Evolutionary conservation across 805 yeast genomes (phyloP), one percentile per base, ranked within the genome.

Genomic region (Saccharomycopsis fodiens): DNA sequence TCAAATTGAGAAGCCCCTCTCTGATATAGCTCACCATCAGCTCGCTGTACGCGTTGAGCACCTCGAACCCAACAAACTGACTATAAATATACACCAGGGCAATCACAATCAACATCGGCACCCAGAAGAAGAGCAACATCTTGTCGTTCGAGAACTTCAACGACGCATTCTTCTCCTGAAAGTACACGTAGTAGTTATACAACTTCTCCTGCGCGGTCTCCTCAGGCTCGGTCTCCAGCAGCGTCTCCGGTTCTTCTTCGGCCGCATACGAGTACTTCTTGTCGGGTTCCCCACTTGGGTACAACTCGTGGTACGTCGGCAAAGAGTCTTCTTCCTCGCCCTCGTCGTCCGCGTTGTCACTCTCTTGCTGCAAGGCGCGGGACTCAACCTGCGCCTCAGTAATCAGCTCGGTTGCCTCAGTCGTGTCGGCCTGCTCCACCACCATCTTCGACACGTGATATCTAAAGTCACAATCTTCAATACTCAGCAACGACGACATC

Each of bases 111-210:
- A 86, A 64, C 32, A 85, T 72, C 12, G 97, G 97, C 47, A 88
- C 64, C 97, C 97, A 89, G 72, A 89, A 88, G 60, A 89, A 85
- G 50, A 86, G 65, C 52, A 89, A 69, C 85, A 87, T 82, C 57
- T 77, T 82, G 63, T 89, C 97, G 56, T 86, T 83, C 55, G 64
- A 66, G 47, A 74, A 65, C 42, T 68, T 70, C 54, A 67, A 68
- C 49, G 68, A 68, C 50, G 69, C 51, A n/a, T 54, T 49, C 47
- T 53, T 59, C 17, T 47, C 51, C 1, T 23, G 32, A 25, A 50
- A 47, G 22, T 50, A 50, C 27, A 48, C 25, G 27, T 43, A 46
- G 31, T 32, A 32, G 19, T 44, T 62, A 39, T 66, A 61, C 37
- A 60, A 57, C 22, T 60, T 62, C 41, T 67, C 72, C 15, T 59